A percentile compares a stretch with the other conserved stretches of the same genome.
phyloP scores from a whole-genome alignment of 768 basidiomycete species.

The Sarcomyxa edulis region DNA sequence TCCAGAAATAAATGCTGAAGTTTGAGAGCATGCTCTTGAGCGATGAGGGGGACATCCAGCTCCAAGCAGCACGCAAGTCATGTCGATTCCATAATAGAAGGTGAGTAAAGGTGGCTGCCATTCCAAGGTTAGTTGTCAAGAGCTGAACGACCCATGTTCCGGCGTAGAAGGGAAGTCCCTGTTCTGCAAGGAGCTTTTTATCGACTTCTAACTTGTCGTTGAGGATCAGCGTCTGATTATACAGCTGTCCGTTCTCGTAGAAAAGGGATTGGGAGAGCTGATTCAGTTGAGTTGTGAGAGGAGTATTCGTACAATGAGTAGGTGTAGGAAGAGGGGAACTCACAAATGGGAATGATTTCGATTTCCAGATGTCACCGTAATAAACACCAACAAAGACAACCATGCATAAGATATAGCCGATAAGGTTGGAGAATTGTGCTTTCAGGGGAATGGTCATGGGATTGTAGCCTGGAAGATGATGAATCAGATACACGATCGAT shows the following conservation, averaged over 20 bases:
- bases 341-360: conserved; percentile 26
- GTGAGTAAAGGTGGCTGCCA: conserved; percentile 44
- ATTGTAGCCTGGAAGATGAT: conserved; percentile 22
- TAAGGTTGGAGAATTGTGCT: conserved; percentile 40
- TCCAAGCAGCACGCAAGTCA: conserved; percentile 37
- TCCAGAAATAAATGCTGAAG: conserved; percentile 39
- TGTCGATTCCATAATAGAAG: conserved; percentile 40
- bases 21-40: conserved; percentile 25
- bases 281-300: conserved; percentile 34
- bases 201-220: conserved; percentile 20
- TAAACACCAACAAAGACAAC: conserved; percentile 46
- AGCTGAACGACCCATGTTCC: conserved; percentile 42
- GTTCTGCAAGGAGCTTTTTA: conserved; percentile 13
- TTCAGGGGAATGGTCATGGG: conserved; percentile 49
- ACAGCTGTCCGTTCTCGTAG: conserved; percentile 41
- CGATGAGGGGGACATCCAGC: conserved; percentile 34
- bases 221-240: conserved; percentile 35
- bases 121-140: conserved; percentile 37
- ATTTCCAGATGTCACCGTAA: conserved; percentile 51
- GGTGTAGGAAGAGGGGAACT: conserved; percentile 2
- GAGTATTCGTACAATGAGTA: conserved; percentile 12
- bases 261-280: conserved; percentile 40
- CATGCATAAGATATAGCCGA: conserved; percentile 48
- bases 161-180: conserved; percentile 43
- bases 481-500: no score